Conservation (phyloP, 2,329 filamentous ascomycete genomes). For the Periconia digitata region DNA sequence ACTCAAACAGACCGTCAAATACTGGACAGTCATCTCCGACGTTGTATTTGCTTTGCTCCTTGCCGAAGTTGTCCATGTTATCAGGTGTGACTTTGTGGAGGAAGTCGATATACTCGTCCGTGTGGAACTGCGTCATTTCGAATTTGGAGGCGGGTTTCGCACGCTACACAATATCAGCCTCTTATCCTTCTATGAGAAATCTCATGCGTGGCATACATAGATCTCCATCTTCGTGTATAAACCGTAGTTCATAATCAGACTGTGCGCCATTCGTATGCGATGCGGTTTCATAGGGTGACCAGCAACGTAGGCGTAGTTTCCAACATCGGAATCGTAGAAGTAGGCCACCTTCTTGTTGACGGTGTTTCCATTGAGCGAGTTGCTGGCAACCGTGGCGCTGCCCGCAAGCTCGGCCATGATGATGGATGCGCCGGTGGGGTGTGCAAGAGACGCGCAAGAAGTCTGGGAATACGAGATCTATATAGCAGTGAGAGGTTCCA, state of each 20-base stretch:
- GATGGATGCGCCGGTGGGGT: conserved; percentile 9
- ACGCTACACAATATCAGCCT: conserved; percentile 32
- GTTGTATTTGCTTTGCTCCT: conserved; percentile 82
- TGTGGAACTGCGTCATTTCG: conserved; percentile 74
- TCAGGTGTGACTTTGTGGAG: conserved; percentile 89
- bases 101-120: conserved; percentile 73
- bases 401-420: conserved; percentile 14
- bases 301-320: conserved; percentile 92
- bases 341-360: conserved; percentile 82
- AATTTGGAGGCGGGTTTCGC: conserved; percentile 61
- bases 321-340: conserved; percentile 98
- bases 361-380: conserved; percentile 24
- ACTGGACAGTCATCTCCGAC: conserved; percentile 66
- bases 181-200: not conserved
- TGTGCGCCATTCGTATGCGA: conserved; percentile 65
- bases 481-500: not conserved
- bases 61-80: conserved; percentile 92
- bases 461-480: not conserved
- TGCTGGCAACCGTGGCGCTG: conserved; percentile 16
- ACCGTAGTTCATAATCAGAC: conserved; percentile 71
- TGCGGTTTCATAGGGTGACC: conserved; percentile 70
- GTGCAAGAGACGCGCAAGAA: not conserved
- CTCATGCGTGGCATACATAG: conserved; percentile 52
- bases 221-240: conserved; percentile 76
- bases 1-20: conserved; percentile 71